Conservation (phyloP, 345 rosid species). For the Erucastrum elatum region DNA sequence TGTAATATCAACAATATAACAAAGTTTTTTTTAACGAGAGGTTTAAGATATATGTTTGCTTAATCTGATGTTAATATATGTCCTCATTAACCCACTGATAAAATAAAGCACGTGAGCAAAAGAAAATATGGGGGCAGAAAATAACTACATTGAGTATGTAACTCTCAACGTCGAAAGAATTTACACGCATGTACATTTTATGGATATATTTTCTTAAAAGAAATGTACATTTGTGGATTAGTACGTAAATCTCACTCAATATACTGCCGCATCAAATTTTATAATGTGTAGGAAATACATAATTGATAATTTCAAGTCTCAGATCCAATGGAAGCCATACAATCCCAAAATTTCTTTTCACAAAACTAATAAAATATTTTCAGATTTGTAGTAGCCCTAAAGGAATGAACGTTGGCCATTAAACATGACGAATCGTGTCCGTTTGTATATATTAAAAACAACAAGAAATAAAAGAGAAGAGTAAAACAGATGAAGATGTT, state of each 20-base stretch:
- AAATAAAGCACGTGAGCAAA: not conserved
- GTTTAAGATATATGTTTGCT: conserved; percentile 4
- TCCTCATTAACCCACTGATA: not conserved
- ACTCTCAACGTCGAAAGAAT: conserved; percentile 27
- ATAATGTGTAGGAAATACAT: conserved; percentile 17
- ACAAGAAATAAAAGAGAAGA: not conserved
- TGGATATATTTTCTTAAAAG: not conserved
- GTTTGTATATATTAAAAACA: conserved; percentile 1
- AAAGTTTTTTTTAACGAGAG: not conserved
- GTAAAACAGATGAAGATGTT: conserved; percentile 21
- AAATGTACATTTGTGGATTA: conserved; percentile 24
- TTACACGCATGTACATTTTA: conserved; percentile 32
- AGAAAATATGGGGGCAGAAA: not conserved
- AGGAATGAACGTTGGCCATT: conserved; percentile 32
- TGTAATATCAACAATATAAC: not conserved
- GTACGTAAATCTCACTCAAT: conserved; percentile 43
- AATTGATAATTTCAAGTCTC: not conserved
- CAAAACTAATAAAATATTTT: not conserved
- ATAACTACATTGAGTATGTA: conserved; percentile 1
- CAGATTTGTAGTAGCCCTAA: conserved; percentile 23
- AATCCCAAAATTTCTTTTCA: conserved; percentile 1
- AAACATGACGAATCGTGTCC: conserved; percentile 27
- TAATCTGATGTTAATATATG: not conserved
- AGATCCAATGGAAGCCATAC: conserved; percentile 28
- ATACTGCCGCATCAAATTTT: conserved; percentile 5